Conservation (phyloP, 176 grass and related monocot species). For the bread wheat (Triticum aestivum) region DNA sequence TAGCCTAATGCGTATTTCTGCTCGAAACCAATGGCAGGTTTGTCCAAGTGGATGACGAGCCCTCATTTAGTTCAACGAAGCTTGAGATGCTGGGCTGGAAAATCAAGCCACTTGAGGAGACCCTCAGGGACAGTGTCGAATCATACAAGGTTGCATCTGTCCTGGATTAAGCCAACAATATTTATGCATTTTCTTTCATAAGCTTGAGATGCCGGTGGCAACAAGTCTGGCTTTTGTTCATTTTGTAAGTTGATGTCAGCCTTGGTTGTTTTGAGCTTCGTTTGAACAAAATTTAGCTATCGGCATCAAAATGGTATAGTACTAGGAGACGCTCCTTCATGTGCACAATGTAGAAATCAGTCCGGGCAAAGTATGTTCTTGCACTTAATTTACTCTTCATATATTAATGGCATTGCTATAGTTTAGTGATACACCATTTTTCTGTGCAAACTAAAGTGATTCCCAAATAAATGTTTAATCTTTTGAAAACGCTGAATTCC, state of each 20-base stretch:
- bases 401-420: too few relatives aligned
- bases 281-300: background rate
- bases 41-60: conserved; percentile 27
- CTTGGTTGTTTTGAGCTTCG: background rate
- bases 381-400: background rate
- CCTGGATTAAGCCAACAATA: background rate
- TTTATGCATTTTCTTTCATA: background rate
- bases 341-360: background rate
- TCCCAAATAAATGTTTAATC: too few relatives aligned
- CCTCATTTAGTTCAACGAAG: conserved; percentile 25
- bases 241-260: background rate
- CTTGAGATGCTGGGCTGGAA: conserved; percentile 53
- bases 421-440: too few relatives aligned
- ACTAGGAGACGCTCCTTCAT: background rate
- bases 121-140: conserved; percentile 36
- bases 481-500: too few relatives aligned
- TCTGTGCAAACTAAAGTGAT: too few relatives aligned
- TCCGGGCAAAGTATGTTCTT: background rate
- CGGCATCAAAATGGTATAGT: background rate
- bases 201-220: background rate
- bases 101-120: conserved; percentile 39
- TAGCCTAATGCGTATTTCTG: background rate
- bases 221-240: background rate
- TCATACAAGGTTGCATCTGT: conserved; percentile 28
- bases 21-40: conserved; percentile 19